phyloP scores from a whole-genome alignment of 2,329 filamentous ascomycete species.

The Aspergillus viridinutans region DNA sequence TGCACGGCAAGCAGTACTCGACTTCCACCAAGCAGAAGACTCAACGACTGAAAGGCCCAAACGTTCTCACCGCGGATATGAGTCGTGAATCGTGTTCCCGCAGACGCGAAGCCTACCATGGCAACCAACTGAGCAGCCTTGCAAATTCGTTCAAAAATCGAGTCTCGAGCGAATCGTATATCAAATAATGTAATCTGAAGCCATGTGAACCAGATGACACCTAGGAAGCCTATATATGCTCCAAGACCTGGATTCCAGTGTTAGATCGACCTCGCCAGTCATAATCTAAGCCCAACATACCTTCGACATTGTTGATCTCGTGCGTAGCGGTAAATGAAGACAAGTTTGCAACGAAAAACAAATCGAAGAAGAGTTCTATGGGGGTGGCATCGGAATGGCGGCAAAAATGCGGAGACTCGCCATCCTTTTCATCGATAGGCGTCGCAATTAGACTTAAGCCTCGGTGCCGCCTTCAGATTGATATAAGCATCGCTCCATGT shows the following conservation, averaged over 20 bases:
- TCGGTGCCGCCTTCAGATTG: constrained; percentile 9
- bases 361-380: constrained; percentile 57
- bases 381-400: constrained; percentile 49
- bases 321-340: constrained; percentile 57
- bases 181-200: constrained; percentile 61
- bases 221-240: constrained; percentile 52
- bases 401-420: constrained; percentile 31
- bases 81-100: constrained; percentile 47
- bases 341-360: constrained; percentile 62
- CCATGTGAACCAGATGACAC: constrained; percentile 66
- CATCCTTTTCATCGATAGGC: constrained; percentile 27
- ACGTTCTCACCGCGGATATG: constrained; percentile 37
- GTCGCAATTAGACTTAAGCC: constrained; percentile 32
- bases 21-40: constrained; percentile 47
- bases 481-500: neutral
- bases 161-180: constrained; percentile 62
- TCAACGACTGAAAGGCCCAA: constrained; percentile 43
- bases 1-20: constrained; percentile 52
- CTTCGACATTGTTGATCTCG: constrained; percentile 50
- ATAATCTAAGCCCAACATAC: constrained; percentile 18
- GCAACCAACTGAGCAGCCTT: constrained; percentile 59
- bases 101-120: constrained; percentile 62
- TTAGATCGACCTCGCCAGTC: constrained; percentile 9
- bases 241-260: constrained; percentile 29
- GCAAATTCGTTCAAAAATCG: constrained; percentile 57